Evolutionary conservation across 23 red algal species (phyloP), one percentile per base, ranked within the genome.

Genomic region (Agarophyton chilense): DNA sequence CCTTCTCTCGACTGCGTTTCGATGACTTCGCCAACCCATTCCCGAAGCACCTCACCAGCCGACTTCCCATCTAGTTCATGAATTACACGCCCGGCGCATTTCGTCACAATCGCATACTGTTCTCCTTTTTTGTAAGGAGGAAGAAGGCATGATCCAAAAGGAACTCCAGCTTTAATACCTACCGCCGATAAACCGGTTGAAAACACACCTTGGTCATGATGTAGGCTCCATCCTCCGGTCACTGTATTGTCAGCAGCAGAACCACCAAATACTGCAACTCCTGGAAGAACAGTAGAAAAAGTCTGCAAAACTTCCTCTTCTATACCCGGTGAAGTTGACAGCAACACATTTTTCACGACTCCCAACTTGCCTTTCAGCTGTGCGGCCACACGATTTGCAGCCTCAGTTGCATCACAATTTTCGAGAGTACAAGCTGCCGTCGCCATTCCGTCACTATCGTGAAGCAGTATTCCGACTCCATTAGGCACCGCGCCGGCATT

Each of bases 1-100:
- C 86, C 86, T 2, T 78, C 18, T 40, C 17, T 68, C 3, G 34
- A 34, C 57, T 90, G 73, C 35, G 22, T 28, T 10, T 39, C 72
- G 70, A 90, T 81, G 49, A 39, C 43, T 12, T 79, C 58, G 12
- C 86, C 86, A 29, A 90, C 86, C 86, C 72, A 80, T 29, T 90
- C 74, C 36, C 75, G 55, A 33, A 90, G 58, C 45, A 90, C 86
- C 16, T 51, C 34, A 1, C 39, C 50, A 6, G 86, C 86, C 1
- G 52, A 3, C 25, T 45, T 60, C 10, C 86, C 86, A 36, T 68
- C 74, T 21, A 90, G 62, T 54, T 63, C 41, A 54, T 80, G 42
- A 56, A 90, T 67, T 10, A 54, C 42, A 14, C 86, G 39, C 28
- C 75, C 86, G 24, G 63, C 32, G 40, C 50, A 52, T 32, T 56